phyloP scores from a whole-genome alignment of 176 grass and related monocot species.

The Aegilops speltoides region DNA sequence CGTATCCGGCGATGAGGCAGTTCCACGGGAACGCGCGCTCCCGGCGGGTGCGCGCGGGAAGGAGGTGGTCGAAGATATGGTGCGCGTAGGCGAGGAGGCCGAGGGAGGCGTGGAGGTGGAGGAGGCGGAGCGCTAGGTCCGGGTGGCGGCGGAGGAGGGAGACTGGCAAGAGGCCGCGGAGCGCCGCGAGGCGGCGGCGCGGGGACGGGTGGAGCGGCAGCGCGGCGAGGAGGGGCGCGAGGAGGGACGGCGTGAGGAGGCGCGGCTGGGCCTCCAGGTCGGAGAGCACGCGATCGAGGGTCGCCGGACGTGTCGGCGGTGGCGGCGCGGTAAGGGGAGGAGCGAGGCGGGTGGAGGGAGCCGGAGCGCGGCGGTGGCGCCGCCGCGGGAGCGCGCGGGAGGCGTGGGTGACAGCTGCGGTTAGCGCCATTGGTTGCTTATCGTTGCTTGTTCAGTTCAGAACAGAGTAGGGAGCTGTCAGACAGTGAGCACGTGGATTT shows the following conservation, averaged over 20 bases:
- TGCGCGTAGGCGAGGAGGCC: slow-evolving; percentile 55
- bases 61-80: slow-evolving; percentile 52
- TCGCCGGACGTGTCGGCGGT: neutral
- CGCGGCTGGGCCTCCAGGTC: slow-evolving; percentile 50
- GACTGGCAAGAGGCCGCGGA: slow-evolving; percentile 46
- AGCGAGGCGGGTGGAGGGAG: neutral
- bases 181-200: slow-evolving; percentile 19
- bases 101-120: slow-evolving; percentile 40
- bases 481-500: no score
- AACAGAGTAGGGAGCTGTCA: no score
- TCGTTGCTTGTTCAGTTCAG: no score
- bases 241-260: slow-evolving; percentile 38
- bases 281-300: slow-evolving; percentile 44
- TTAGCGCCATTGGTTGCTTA: no score
- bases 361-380: neutral
- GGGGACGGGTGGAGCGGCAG: slow-evolving; percentile 30
- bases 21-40: no score
- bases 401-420: no score
- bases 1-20: no score
- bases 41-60: no score
- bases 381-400: no score
- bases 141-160: slow-evolving; percentile 41
- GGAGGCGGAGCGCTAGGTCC: slow-evolving; percentile 28
- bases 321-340: slow-evolving; percentile 17
- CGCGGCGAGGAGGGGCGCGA: neutral